Evolutionary conservation across 176 grass and related monocot species (phyloP), one percentile per base, ranked within the genome.

Genomic region (Triticum dicoccoides): DNA sequence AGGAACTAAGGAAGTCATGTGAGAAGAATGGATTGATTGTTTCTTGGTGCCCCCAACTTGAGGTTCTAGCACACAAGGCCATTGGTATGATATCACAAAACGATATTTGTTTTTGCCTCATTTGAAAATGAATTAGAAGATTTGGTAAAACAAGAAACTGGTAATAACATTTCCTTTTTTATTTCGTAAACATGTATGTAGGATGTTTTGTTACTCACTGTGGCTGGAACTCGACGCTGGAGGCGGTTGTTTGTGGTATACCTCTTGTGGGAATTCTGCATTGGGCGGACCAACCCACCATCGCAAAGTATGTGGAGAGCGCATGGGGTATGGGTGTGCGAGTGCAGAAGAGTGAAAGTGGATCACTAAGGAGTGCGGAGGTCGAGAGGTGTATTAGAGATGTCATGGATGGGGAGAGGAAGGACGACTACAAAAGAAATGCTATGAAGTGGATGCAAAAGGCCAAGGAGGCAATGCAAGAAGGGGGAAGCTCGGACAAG

Each of bases 171-270:
- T 52, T 4, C 13, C 29, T 30, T 30, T 8, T 23, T 45, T 2
- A 42, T 25, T 23, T 27, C 11, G 21, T 21, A 21, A 25, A 74
- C 6, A 56, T 56, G 0, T 23, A 9, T 45, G 12, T 33, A 79
- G 83, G 88, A 1, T 90, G 88, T 64, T 90, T 90, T 37, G 8
- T 90, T 13, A 86, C 83, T 3, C 88, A 90, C 9, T 90, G 88
- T 27, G 83, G 88, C 8, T 90, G 88, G 88, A 90, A 86, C 59
- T 89, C 88, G 5, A 85, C 69, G n/a, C 1, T 58, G n/a, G 86
- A 88, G 68, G 69, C 12, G 15, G 30, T 82, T 8, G 67, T 54
- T 38, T 11, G 32, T 1, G 76, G 64, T 2, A 37, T 70, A 68
- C 47, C 58, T 5, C 47, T 80, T 34, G 56, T 81, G 37, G 88